A percentile compares a stretch with the other conserved stretches of the same genome.
Conservation (phyloP, 805 yeast genomes). For the Saccharomycopsis sp. region DNA sequence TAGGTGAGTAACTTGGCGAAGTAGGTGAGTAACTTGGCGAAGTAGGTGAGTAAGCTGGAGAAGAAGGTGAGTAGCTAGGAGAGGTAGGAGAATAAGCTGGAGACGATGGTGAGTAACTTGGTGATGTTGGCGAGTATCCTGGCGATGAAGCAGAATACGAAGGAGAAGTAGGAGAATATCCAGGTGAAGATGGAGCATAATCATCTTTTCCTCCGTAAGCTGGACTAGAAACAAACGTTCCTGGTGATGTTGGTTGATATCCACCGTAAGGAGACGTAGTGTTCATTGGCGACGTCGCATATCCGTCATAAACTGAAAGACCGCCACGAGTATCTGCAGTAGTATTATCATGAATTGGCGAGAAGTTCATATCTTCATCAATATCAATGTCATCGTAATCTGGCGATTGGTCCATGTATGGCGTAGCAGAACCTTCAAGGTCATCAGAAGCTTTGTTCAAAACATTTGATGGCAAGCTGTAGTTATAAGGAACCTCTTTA, state of each 20-base stretch:
- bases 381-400: constrained; percentile 49
- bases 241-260: constrained; percentile 57
- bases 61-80: constrained; percentile 68
- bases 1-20: constrained; percentile 64
- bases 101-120: constrained; percentile 50
- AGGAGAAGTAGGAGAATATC: constrained; percentile 45
- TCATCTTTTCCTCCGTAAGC: constrained; percentile 40
- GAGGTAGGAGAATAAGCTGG: constrained; percentile 47
- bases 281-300: constrained; percentile 42
- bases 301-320: constrained; percentile 49
- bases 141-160: constrained; percentile 56
- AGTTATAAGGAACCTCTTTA: constrained; percentile 52
- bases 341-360: constrained; percentile 88
- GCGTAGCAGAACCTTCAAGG: constrained; percentile 83
- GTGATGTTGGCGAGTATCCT: constrained; percentile 58
- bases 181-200: constrained; percentile 54
- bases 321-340: constrained; percentile 75
- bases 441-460: constrained; percentile 36
- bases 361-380: constrained; percentile 75
- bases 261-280: constrained; percentile 44
- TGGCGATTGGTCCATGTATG: constrained; percentile 59
- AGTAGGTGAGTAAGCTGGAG: constrained; percentile 66
- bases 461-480: constrained; percentile 30
- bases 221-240: constrained; percentile 37
- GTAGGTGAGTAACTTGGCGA: constrained; percentile 64